Evolutionary conservation across 2,329 filamentous ascomycete genomes (phyloP).

Genomic region (Onygenales sp.): DNA sequence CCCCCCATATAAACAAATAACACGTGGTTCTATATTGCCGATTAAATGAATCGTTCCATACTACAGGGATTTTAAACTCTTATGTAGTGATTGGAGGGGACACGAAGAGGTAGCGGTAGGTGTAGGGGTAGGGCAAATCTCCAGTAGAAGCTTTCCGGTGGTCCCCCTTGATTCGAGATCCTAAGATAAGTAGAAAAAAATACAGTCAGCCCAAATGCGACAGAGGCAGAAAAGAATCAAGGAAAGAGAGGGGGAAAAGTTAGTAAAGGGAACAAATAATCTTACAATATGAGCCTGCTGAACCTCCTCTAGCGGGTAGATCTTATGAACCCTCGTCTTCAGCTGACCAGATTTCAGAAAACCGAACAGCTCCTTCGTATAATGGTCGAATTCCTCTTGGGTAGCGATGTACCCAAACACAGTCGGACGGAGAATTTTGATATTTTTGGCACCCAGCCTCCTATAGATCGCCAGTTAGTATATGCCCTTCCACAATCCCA

Average conservation of each 20-base stretch:
- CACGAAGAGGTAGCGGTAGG: too few relatives aligned
- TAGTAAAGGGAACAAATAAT: neutral
- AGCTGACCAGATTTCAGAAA: constrained; percentile 61
- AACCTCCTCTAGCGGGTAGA: constrained; percentile 66
- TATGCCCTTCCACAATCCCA: neutral
- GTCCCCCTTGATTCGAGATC: constrained; percentile 78
- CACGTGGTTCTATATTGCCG: too few relatives aligned
- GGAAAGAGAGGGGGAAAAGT: neutral
- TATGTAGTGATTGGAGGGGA: too few relatives aligned
- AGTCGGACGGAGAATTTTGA: constrained; percentile 64
- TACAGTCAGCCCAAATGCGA: neutral
- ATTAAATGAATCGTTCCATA: too few relatives aligned
- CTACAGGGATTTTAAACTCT: too few relatives aligned
- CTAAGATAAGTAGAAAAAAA: constrained; percentile 14
- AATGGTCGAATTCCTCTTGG: constrained; percentile 60
- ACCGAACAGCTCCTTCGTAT: constrained; percentile 62
- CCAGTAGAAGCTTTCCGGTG: constrained; percentile 68
- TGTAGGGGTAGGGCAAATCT: too few relatives aligned
- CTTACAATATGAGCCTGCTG: constrained; percentile 55
- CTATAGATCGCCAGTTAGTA: constrained; percentile 17
- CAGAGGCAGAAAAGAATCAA: neutral
- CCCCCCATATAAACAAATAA: too few relatives aligned
- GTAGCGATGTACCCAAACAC: constrained; percentile 62
- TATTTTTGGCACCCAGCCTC: constrained; percentile 61
- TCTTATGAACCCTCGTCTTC: constrained; percentile 63